Evolutionary conservation across 2,329 filamentous ascomycete species (phyloP).

Genomic region (Periconia digitata): DNA sequence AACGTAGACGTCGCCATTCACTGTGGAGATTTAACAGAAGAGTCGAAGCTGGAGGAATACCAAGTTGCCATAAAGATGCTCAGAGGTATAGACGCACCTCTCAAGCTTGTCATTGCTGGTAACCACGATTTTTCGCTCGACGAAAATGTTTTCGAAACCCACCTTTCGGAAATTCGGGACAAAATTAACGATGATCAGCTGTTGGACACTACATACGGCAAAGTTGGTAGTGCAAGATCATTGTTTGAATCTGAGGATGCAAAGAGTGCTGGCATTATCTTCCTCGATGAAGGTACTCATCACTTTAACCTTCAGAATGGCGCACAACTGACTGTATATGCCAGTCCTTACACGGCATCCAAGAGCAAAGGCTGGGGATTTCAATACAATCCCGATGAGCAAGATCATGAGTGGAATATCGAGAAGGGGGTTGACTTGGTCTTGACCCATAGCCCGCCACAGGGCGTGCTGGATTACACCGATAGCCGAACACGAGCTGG

Average conservation of each 20-base stretch:
- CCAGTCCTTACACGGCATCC: conserved; percentile 47
- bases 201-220: conserved; percentile 26
- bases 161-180: neutral
- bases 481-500: neutral
- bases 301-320: conserved; percentile 50
- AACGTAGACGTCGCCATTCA: conserved; percentile 55
- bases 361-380: neutral
- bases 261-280: neutral
- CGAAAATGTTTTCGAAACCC: conserved; percentile 18
- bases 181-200: neutral
- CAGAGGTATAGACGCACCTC: conserved; percentile 49
- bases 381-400: neutral
- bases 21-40: conserved; percentile 59
- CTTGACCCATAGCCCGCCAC: neutral
- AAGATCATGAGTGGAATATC: neutral
- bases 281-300: conserved; percentile 54
- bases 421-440: neutral
- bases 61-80: conserved; percentile 48
- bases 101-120: conserved; percentile 62
- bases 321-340: conserved; percentile 52
- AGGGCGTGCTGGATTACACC: neutral
- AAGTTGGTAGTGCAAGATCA: neutral
- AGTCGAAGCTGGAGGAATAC: conserved; percentile 50
- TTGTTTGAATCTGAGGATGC: neutral
- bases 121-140: conserved; percentile 64